A percentile compares a stretch with the other conserved stretches of the same genome.
phyloP scores from a whole-genome alignment of 2,329 filamentous ascomycete genomes.

The Fusarium cyanostomum region DNA sequence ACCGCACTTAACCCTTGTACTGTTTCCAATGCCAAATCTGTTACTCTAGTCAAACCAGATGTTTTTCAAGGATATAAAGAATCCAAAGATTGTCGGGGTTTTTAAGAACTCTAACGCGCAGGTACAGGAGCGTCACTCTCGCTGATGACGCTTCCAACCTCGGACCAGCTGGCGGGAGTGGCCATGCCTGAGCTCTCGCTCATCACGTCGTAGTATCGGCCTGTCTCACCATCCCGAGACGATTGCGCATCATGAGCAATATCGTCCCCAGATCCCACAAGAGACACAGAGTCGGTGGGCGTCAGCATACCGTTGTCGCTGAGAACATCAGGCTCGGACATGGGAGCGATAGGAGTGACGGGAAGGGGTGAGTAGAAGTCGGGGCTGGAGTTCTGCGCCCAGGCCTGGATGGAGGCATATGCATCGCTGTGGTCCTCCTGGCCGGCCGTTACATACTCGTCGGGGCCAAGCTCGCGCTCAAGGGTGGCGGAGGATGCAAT shows the following conservation, averaged over 20 bases:
- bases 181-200: conserved; percentile 68
- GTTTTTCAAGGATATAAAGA: neutral
- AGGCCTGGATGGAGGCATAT: conserved; percentile 71
- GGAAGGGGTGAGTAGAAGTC: conserved; percentile 71
- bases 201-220: conserved; percentile 62
- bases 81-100: neutral
- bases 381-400: conserved; percentile 64
- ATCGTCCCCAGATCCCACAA: conserved; percentile 62
- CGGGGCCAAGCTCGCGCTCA: conserved; percentile 49
- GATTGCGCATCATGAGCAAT: conserved; percentile 55
- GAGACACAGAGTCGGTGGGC: conserved; percentile 66
- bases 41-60: neutral
- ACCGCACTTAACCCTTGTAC: conserved; percentile 3
- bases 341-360: conserved; percentile 57
- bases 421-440: conserved; percentile 58
- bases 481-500: conserved; percentile 44
- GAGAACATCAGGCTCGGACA: conserved; percentile 62
- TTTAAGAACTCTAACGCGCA: conserved; percentile 38
- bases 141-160: conserved; percentile 70
- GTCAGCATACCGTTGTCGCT: conserved; percentile 63
- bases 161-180: conserved; percentile 71
- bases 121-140: conserved; percentile 57
- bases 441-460: conserved; percentile 64
- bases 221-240: conserved; percentile 49
- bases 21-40: conserved; percentile 7